These are phyloP conservation scores for Halteria grandinella DNA, from an alignment of 73 alveolate species.

Conservation along the genomic window DNA sequence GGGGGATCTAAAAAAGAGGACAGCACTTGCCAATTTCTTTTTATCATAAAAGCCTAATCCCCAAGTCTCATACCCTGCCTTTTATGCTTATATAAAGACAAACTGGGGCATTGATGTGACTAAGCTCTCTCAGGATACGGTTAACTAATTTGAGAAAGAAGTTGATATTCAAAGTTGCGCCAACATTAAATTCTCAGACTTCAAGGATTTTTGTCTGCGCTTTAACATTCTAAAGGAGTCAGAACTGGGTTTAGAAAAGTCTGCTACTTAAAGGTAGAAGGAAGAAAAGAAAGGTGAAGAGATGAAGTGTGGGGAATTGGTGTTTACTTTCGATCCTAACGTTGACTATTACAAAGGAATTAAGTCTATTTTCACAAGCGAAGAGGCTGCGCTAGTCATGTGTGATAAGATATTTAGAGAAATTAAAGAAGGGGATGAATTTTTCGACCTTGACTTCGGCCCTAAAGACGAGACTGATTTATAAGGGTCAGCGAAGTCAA, in stretches of 20 bases:
- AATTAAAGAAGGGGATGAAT: slow-evolving; percentile 53
- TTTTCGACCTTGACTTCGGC: slow-evolving; percentile 96
- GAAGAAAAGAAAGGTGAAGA: not conserved
- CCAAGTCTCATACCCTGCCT: no score
- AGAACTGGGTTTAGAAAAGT: not conserved
- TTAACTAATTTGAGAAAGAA: no score
- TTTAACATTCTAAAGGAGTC: not conserved
- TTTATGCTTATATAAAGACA: no score
- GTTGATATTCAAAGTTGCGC: no score
- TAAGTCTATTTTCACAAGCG: slow-evolving; percentile 82
- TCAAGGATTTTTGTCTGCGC: slow-evolving; percentile 2
- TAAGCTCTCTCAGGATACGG: no score
- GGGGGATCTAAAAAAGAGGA: no score
- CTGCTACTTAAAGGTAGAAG: not conserved
- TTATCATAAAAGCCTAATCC: no score
- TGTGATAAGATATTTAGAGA: slow-evolving; percentile 67
- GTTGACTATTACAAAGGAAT: slow-evolving; percentile 29
- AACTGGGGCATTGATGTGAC: no score
- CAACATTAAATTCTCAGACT: slow-evolving; percentile 1
- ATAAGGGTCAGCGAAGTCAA: slow-evolving; percentile 73
- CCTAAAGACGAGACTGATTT: slow-evolving; percentile 81
- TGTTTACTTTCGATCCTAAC: slow-evolving; percentile 14
- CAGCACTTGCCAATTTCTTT: no score
- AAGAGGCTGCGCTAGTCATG: slow-evolving; percentile 85
- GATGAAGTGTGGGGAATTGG: not conserved